Base-by-base conservation (phyloP, 345 rosid genomes). In the Sonneratia alba region DNA sequence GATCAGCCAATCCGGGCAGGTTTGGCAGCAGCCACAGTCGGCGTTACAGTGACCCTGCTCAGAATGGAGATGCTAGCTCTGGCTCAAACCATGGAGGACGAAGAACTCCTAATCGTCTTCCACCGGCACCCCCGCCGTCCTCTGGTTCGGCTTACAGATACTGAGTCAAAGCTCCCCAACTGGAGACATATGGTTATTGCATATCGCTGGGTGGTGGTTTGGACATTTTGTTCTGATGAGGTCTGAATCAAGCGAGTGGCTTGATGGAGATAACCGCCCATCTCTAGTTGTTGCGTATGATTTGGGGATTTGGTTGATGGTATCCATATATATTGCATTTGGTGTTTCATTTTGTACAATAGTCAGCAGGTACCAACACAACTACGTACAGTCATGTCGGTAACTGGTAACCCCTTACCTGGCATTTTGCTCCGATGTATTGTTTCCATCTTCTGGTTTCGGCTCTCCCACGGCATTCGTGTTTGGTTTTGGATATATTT, bases 121-220 rank as follows among this genome's bases (percentile, higher is more conserved):
- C 88, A n/a, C 88, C 85, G 21, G 82, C 79, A 4, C 85, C 87
- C 4, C 87, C 87, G 22, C 84, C 59, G 21, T 71, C 84, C 3
- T 78, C 64, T 59, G 64, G 84, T 69, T 75, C 73, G n/a, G 62
- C 42, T 22, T 70, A 62, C 68, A 63, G 73, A 42, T 70, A 64
- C 70, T 70, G 12, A 36, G 61, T 19, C 16, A 53, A 16, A 24
- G 9, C 12, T 14, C 32, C 36, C 64, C 36, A 15, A 24, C 32
- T 6, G 22, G 64, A 24, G 7, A 59, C 36, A 59, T 10, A 59
- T 2, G 2, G 59, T 7, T 18, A 9, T 59, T 59, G 24, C 64
- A 7, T 53, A 24, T n/a, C 21, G 11, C 15, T 1, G 3, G 62
- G 64, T 24, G 36, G 64, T 53, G 59, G 64, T 36, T 59, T 59